These are phyloP conservation scores for Hypoxylon sp. DNA, from an alignment of 2,329 filamentous ascomycete genomes.

Conservation along the genomic window DNA sequence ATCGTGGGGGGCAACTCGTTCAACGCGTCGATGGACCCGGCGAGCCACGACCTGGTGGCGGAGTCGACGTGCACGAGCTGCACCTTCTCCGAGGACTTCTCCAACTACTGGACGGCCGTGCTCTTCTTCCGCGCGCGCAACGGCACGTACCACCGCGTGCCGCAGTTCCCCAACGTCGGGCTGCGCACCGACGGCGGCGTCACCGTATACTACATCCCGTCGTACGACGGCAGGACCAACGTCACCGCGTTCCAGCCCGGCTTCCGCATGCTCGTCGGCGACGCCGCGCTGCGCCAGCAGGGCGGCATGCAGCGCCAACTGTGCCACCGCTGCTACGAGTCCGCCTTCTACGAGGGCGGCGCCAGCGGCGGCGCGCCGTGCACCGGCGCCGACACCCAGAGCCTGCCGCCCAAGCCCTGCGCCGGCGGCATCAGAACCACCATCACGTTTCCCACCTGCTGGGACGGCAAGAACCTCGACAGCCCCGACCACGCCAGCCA, in stretches of 20 bases:
- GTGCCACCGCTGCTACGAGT: constrained; percentile 47
- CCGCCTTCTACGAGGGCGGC: not conserved
- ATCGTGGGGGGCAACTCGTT: constrained; percentile 45
- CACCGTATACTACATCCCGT: constrained; percentile 44
- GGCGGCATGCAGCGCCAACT: constrained; percentile 41
- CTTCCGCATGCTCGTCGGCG: constrained; percentile 57
- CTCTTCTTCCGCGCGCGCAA: constrained; percentile 42
- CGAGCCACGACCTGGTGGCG: constrained; percentile 35
- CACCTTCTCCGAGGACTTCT: constrained; percentile 42
- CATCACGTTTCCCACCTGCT: constrained; percentile 64
- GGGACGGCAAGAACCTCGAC: constrained; percentile 60
- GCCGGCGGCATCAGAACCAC: constrained; percentile 57
- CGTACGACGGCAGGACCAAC: constrained; percentile 42
- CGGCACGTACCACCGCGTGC: constrained; percentile 43
- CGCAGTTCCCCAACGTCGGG: constrained; percentile 41
- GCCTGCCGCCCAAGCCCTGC: constrained; percentile 61
- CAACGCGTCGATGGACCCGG: constrained; percentile 42
- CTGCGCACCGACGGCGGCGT: constrained; percentile 42
- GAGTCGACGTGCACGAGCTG: constrained; percentile 43
- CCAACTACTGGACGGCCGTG: constrained; percentile 43
- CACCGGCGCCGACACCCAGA: constrained; percentile 50
- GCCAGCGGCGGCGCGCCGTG: not conserved
- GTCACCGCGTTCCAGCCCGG: constrained; percentile 55
- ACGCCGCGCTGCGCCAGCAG: constrained; percentile 41
- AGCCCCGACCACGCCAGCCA: constrained; percentile 58